Base-by-base conservation (phyloP, 495 filamentous ascomycete genomes). In the Aspergillus egyptiacus region DNA sequence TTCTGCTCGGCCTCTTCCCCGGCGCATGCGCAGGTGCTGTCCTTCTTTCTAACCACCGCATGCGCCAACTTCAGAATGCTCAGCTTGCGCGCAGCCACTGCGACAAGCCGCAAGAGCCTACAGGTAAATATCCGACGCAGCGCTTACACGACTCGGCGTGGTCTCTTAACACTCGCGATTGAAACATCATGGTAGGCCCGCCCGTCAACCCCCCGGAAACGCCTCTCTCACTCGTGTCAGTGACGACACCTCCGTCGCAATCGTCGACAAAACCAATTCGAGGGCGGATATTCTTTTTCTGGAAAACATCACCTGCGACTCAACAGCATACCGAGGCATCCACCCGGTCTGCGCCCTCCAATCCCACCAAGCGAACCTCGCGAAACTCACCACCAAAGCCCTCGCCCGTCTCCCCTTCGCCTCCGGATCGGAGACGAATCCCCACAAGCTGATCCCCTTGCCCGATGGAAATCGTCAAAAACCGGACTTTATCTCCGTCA, bases 161-260 rank as follows among this genome's bases (percentile, higher is more conserved):
- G 64, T 6, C 70, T 87, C 35, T 63, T 87, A 13, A 91, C 87
- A 0, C 81, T 97, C 27, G 91, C 87, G 14, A 95, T 97, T 61
- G 91, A 97, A 71, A 87, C 86, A 13, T 96, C 91, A n/a, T 97
- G 84, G 78, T 81, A 60, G 49, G 62, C 37, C 7, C n/a, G 8
- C 15, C 24, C 38, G 15, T 23, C 15, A 17, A 46, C 6, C 24
- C 10, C 3, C 15, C 19, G 10, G 18, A 39, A n/a, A 6, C 19
- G n/a, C 10, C 1, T 39, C 15, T 6, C 25, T 39, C n/a, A 33
- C 10, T 20, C 6, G 50, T 28, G 17, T 15, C 4, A 83, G 88
- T 73, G 93, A 98, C 67, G 93, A 98, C 70, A 95, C 91, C 1
- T 91, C 86, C 33, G 89, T 98, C 6, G 87, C 91, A 17, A 67